Conservation (phyloP, 2,329 filamentous ascomycete genomes). For the Fusarium cyanostomum region DNA sequence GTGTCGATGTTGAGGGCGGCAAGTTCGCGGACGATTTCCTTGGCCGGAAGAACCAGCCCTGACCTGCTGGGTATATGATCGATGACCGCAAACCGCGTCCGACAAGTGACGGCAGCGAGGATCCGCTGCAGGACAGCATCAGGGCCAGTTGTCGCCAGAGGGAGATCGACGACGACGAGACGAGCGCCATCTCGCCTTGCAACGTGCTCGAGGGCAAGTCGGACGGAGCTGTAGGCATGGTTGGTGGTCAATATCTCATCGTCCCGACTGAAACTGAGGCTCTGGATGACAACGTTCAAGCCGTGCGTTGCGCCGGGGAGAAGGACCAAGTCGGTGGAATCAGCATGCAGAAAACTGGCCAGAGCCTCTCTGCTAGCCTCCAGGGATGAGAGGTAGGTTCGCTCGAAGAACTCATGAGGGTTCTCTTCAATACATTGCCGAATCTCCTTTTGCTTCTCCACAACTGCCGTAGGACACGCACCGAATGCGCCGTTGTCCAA, state of each 20-base stretch:
- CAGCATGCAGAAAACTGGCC: background rate
- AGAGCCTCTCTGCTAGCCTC: background rate
- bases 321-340: background rate
- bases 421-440: background rate
- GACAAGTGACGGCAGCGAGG: too few species aligned
- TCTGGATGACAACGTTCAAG: background rate
- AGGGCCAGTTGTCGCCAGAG: background rate
- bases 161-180: background rate
- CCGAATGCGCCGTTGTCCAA: background rate
- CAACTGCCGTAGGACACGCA: background rate
- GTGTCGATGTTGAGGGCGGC: too few species aligned
- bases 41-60: too few species aligned
- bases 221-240: background rate
- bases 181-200: background rate
- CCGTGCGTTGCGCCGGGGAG: background rate
- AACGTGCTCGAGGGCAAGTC: background rate
- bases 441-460: background rate
- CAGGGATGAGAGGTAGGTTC: background rate
- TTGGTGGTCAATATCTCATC: slow-evolving; percentile 4
- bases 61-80: too few species aligned
- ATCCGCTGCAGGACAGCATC: too few species aligned
- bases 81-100: too few species aligned
- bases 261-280: background rate
- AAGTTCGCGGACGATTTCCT: too few species aligned
- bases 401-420: background rate